Conservation (phyloP, 495 filamentous ascomycete species). For the Neurospora hispaniola region DNA sequence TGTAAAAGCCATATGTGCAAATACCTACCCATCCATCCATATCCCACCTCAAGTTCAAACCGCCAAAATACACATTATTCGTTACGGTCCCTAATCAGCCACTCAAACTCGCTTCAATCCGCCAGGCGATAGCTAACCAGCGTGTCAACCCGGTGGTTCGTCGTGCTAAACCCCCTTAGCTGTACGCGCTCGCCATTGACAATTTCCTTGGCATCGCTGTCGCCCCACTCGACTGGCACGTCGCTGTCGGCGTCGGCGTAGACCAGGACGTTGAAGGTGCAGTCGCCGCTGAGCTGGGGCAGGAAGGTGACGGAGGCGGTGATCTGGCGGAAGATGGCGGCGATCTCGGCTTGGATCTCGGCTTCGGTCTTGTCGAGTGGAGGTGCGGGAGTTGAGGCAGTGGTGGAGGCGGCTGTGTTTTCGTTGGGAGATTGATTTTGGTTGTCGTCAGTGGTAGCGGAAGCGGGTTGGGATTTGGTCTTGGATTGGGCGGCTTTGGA, state of each 20-base stretch:
- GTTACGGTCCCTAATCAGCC: background rate
- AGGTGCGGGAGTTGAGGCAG: slow-evolving; percentile 20
- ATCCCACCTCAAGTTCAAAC: background rate
- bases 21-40: background rate
- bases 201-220: slow-evolving; percentile 97
- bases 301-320: slow-evolving; percentile 96
- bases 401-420: slow-evolving; percentile 33
- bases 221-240: slow-evolving; percentile 96
- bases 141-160: slow-evolving; percentile 85
- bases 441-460: slow-evolving; percentile 24
- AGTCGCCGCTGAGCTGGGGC: slow-evolving; percentile 82
- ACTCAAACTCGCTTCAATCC: slow-evolving; percentile 22
- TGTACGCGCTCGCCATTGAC: slow-evolving; percentile 92
- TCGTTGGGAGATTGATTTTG: background rate
- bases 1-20: background rate
- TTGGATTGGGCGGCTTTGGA: slow-evolving; percentile 37
- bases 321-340: slow-evolving; percentile 92
- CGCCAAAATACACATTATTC: background rate
- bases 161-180: slow-evolving; percentile 89
- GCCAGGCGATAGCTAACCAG: slow-evolving; percentile 75
- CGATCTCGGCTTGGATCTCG: slow-evolving; percentile 91
- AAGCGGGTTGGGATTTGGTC: slow-evolving; percentile 24
- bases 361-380: slow-evolving; percentile 68
- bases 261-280: slow-evolving; percentile 97
- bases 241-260: slow-evolving; percentile 96